These are phyloP conservation scores for Coemansia sp. DNA, from an alignment of 192 early-diverging fungal species.

Conservation along the genomic window DNA sequence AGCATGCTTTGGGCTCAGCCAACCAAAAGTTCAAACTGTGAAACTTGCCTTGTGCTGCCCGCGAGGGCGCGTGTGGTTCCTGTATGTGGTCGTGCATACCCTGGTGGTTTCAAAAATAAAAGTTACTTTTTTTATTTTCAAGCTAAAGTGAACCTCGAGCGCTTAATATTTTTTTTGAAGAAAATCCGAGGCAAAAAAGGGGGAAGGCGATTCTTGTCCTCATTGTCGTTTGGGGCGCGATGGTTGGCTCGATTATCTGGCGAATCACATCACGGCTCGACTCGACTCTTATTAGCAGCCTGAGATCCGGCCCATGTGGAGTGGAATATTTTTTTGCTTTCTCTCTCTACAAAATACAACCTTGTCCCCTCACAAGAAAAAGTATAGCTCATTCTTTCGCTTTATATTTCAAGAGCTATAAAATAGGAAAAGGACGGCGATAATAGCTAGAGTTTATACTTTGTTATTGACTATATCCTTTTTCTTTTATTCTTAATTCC, in stretches of 20 bases:
- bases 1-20: neutral
- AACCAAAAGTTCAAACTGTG: neutral
- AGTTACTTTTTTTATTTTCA: neutral
- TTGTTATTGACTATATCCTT: slow-evolving; percentile 4
- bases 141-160: neutral
- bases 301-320: neutral
- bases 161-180: neutral
- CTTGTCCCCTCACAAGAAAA: neutral
- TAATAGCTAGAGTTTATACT: neutral
- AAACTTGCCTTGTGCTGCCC: slow-evolving; percentile 5
- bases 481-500: slow-evolving; percentile 18
- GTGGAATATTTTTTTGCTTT: slow-evolving; percentile 1
- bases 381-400: neutral
- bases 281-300: neutral
- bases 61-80: neutral
- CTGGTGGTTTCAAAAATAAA: neutral
- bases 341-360: neutral
- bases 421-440: neutral
- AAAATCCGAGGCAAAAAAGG: neutral
- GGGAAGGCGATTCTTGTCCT: neutral
- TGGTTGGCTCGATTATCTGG: slow-evolving; percentile 3
- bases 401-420: neutral
- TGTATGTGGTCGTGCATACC: neutral
- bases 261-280: slow-evolving; percentile 3
- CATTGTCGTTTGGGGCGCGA: neutral